Base-by-base conservation (phyloP, 441 rosid species). In the Pelargonium fulgidum region DNA sequence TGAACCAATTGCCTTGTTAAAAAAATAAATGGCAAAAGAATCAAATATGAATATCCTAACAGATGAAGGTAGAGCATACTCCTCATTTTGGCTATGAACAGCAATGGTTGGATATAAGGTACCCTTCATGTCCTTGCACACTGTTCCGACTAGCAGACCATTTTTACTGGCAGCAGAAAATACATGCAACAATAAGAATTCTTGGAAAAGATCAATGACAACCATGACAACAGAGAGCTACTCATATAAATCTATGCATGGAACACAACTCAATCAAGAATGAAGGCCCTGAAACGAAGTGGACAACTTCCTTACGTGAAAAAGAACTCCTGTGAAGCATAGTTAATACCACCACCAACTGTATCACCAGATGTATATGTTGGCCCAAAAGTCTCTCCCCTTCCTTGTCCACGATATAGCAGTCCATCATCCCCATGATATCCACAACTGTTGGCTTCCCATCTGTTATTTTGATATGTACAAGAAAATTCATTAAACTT, bases 361-460 rank as follows among this genome's bases (percentile, higher is more conserved):
- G 76, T 83, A 85, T 93, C 99, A 44, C 82, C 81, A 14, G 84
- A 50, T 0, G 93, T 86, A 84, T 79, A 93, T 0, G 91, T 86
- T 70, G 97, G 96, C 71, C 97, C 97, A 73, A 89, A 89, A n/a
- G 84, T 70, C 75, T 89, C 93, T 66, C 96, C 97, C 74, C 78
- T 93, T 44, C 82, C 96, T 45, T 82, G 84, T 65, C 92, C 99
- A 69, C 75, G 89, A 70, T 89, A 93, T 66, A 93, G 81, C 62
- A 48, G 9, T 61, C 99, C 99, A 86, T 89, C 93, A 73, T 93
- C 99, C 73, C 99, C 96, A 80, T 91, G 99, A 84, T 88, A 93
- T 8, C 93, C 90, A 68, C 81, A 89, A 77, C 96, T 89, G 81
- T 89, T 89, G 67, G 80, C 85, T 89, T 90, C 98, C 98, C 98